phyloP scores from a whole-genome alignment of 2,329 filamentous ascomycete genomes.

The Blastomyces parvus region DNA sequence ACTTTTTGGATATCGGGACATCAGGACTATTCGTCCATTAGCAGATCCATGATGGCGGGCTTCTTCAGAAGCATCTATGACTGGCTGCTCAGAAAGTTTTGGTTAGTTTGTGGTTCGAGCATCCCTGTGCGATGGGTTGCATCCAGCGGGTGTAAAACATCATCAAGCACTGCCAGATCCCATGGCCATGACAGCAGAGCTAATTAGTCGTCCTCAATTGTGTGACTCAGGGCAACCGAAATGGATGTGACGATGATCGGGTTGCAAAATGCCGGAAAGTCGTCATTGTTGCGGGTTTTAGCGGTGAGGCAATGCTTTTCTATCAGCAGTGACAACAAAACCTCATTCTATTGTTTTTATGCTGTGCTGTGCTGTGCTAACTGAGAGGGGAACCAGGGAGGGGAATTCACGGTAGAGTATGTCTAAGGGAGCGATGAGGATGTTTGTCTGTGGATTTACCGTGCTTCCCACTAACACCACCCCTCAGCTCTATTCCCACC shows the following conservation, averaged over 20 bases:
- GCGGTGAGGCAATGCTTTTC: conserved; percentile 57
- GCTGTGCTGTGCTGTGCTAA: conserved; percentile 12
- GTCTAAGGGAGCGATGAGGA: conserved; percentile 31
- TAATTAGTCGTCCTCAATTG: conserved; percentile 8
- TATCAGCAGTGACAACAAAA: conserved; percentile 3
- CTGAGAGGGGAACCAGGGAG: conserved; percentile 57
- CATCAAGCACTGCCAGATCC: not conserved
- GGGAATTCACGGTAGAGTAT: conserved; percentile 98
- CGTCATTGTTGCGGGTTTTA: conserved; percentile 82
- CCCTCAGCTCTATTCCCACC: conserved; percentile 80
- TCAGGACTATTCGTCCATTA: not conserved
- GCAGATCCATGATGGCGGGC: conserved; percentile 60
- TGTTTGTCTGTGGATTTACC: not conserved
- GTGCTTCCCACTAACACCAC: conserved; percentile 9
- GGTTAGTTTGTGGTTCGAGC: conserved; percentile 50
- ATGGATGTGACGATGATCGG: conserved; percentile 99
- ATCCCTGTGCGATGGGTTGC: not conserved
- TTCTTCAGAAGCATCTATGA: conserved; percentile 94
- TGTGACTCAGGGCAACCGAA: conserved; percentile 70
- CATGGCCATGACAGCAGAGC: conserved; percentile 11
- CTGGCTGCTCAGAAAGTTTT: conserved; percentile 96
- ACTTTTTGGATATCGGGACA: not conserved
- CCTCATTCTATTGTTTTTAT: not conserved
- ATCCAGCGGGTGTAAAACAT: not conserved
- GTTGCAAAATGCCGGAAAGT: conserved; percentile 96